Evolutionary conservation across 2,329 filamentous ascomycete genomes (phyloP), one percentile per base, ranked within the genome.

Genomic region (Alternaria hordeiaustralica): DNA sequence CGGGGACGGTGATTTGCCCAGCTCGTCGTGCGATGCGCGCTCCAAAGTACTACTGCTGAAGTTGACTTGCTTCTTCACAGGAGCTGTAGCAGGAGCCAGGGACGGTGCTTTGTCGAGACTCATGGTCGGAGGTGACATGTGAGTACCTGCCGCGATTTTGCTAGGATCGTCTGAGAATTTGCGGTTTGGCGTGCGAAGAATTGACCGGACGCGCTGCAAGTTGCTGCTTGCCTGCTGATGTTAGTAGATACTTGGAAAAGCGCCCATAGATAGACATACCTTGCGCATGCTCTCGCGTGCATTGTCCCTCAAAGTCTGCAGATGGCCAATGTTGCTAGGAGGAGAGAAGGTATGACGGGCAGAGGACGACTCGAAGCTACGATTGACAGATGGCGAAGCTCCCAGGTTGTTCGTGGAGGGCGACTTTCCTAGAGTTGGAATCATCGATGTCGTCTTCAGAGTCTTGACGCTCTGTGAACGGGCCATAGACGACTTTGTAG

Each of bases 61-160:
- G 55, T 92, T 89, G 36, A 97, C 92, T 60, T 88, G 90, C 82
- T 96, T 97, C 78, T 89, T 92, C 23, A 89, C 86, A 30, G 89
- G 89, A 8, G 91, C 91, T 1, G 91, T 93, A 6, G 88, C 89
- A 58, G 88, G 81, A 25, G 78, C 76, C 4, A 83, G 76, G 55
- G 85, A 85, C 30, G 89, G 76, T 21, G 84, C 81, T 70, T 87
- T 88, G 30, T 88, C 83, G 12, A 85, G 76, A 44, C 80, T 68
- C 62, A 67, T 68, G 46, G 43, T 68, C 21, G 75, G 75, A 54
- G 84, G 83, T 15, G 83, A 84, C 62, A 85, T 72, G 69, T 89
- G 87, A 7, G 88, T 89, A 26, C 87, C 88, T 13, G 87, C 85
- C 43, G 87, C 88, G 46, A 89, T 82, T 75, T 89, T 88, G 47